Evolutionary conservation across 306 rosid species (phyloP).

Genomic region (Albizia julibrissin): DNA sequence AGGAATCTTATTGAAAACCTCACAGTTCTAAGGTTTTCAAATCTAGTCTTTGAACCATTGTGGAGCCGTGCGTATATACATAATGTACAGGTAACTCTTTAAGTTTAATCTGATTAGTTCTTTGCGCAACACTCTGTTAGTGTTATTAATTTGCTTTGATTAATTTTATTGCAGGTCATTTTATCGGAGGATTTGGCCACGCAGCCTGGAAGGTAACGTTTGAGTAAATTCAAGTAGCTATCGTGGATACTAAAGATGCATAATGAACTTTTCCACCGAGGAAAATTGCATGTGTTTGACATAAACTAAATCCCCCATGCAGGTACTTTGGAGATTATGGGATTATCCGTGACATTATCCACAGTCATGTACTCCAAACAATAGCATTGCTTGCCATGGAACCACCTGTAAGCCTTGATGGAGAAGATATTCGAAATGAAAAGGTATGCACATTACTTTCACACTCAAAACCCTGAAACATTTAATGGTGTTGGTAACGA

Average conservation of each 20-base stretch:
- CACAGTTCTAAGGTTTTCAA: conserved; percentile 89
- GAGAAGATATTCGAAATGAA: conserved; percentile 93
- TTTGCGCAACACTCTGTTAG: conserved; percentile 8
- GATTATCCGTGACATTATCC: conserved; percentile 82
- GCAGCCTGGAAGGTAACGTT: conserved; percentile 73
- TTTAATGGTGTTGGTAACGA: conserved; percentile 32
- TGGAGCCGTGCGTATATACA: conserved; percentile 84
- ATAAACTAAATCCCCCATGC: conserved; percentile 29
- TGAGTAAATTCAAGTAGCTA: conserved; percentile 27
- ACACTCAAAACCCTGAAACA: conserved; percentile 20
- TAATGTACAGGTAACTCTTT: conserved; percentile 66
- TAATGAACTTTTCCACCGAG: neutral
- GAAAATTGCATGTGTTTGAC: conserved; percentile 27
- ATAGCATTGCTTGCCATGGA: conserved; percentile 96
- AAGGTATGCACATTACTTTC: conserved; percentile 54
- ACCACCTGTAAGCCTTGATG: conserved; percentile 86
- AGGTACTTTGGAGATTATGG: conserved; percentile 90
- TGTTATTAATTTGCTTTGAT: conserved; percentile 10
- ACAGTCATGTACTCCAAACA: conserved; percentile 88
- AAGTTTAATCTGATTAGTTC: conserved; percentile 16
- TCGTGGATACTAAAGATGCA: conserved; percentile 13
- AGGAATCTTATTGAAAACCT: conserved; percentile 94
- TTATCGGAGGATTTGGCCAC: conserved; percentile 77
- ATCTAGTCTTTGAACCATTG: conserved; percentile 89
- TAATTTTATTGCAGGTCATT: conserved; percentile 53